Evolutionary conservation across 1,139 yeast genomes (phyloP), one percentile per base, ranked within the genome.

Genomic region (Nakaseomyces sp.): DNA sequence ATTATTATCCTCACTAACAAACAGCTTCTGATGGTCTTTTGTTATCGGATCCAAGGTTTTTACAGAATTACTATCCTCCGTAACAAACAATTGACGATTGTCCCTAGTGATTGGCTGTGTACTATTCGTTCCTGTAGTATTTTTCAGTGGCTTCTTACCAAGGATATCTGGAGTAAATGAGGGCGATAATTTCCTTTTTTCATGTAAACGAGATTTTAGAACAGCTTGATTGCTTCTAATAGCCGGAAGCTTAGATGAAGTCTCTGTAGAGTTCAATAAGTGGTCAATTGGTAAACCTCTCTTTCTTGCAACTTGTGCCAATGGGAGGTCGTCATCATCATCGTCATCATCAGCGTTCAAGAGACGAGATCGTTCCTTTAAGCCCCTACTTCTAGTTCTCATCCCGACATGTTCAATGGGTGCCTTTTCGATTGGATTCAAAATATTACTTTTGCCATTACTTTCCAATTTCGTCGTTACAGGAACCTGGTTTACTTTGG

Each of bases 131-230:
- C 12, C 29, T 10, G 3, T 26, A 17, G 22, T 1, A 17, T 32
- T 32, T 13, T 22, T 20, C 13, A 39, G 13, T 3, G 57, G 55
- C 0, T 56, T 43, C 26, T 47, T 53, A 3, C 55, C 59, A 9
- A 54, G 41, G 7, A 54, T 36, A 33, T 51, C 50, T 5, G 38
- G 38, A 8, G 36, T 24, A 10, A 32, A 19, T 10, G 36, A 17
- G 6, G 22, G 24, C 1, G 22, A 18, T 12, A 32, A 32, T 9
- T 19, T 32, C 18, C 24, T 17, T 18, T 18, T 18, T 9, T 19
- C 36, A 32, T 12, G 7, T 32, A 19, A 9, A n/a, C 24, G 24
- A 18, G 36, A 18, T 12, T 10, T 32, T 17, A 18, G 4, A 5
- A 9, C 6, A 8, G 15, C 4, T 17, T 32, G 22, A 18, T 9